Conservation (phyloP, 768 basidiomycete genomes). For the Candolleomyces aberdarensis region DNA sequence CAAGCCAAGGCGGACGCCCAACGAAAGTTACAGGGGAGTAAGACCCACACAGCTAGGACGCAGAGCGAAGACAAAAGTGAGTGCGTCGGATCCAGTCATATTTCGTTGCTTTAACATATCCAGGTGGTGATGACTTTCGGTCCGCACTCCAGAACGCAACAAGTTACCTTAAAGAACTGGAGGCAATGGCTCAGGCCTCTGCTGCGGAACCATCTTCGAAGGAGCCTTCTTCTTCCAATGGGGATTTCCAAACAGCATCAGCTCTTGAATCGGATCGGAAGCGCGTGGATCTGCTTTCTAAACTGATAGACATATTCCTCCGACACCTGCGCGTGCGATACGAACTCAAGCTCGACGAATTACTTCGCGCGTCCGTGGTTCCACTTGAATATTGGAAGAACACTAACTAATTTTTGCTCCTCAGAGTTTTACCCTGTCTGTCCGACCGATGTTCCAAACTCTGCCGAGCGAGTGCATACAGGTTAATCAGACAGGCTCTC, state of each 20-base stretch:
- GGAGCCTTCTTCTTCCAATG: slow-evolving; percentile 32
- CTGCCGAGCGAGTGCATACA: slow-evolving; percentile 79
- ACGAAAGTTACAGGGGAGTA: slow-evolving; percentile 17
- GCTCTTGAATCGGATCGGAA: slow-evolving; percentile 47
- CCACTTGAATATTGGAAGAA: background rate
- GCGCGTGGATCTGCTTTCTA: slow-evolving; percentile 61
- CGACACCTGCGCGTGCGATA: slow-evolving; percentile 73
- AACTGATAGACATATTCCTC: slow-evolving; percentile 62
- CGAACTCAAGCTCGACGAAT: slow-evolving; percentile 64
- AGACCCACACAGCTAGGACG: slow-evolving; percentile 14
- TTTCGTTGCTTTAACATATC: background rate
- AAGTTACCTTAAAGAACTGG: slow-evolving; percentile 54
- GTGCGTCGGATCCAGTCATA: slow-evolving; percentile 3
- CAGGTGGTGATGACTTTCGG: slow-evolving; percentile 64
- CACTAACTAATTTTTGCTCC: background rate
- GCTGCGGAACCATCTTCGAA: slow-evolving; percentile 23
- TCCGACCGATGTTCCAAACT: slow-evolving; percentile 72
- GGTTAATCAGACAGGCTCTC: slow-evolving; percentile 74
- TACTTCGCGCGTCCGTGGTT: slow-evolving; percentile 67
- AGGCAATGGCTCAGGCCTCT: slow-evolving; percentile 39
- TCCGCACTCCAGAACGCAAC: slow-evolving; percentile 67
- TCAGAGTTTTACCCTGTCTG: slow-evolving; percentile 74
- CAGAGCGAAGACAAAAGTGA: slow-evolving; percentile 39
- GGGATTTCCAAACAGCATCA: slow-evolving; percentile 23
- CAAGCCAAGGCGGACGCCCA: slow-evolving; percentile 12